Base-by-base conservation (phyloP, 1,139 yeast species). In the Yamadazyma atmosphaerica region DNA sequence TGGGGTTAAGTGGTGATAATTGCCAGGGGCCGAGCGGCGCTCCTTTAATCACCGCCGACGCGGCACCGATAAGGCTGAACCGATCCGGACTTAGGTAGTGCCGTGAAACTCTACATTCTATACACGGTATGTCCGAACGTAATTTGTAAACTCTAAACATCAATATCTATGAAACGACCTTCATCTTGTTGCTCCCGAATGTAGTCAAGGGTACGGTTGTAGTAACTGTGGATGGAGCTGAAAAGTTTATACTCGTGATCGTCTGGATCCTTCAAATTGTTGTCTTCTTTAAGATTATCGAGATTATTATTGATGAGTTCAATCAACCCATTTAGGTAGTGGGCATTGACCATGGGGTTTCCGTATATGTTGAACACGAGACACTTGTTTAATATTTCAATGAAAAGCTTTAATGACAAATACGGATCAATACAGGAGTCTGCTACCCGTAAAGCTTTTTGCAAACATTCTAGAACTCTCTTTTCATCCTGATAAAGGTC, bases 341-440 rank as follows among this genome's bases (percentile, higher is more conserved):
- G 77, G 27, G 81, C 72, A 33, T 86, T 86, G 35, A 88, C 79
- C 38, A 81, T 72, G 31, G 75, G 77, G 47, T 84, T 86, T 5
- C 95, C 96, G 50, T 87, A 92, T 45, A 87, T 83, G 58, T 85
- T 84, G 60, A 84, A 92, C 52, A 88, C 86, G 29, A 90, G 63
- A 49, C 95, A 88, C 43, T 90, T 77, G 64, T 88, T 88, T 47
- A 92, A 70, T 17, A 92, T 87, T 63, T 92, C 98, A 36, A 92
- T 83, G 66, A 92, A 90, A 41, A 92, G 68, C 59, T 87, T 90
- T 35, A 86, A 71, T 26, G 90, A 82, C 11, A 81, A 83, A 45
- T 79, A 82, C 3, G 84, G 80, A 53, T 88, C 98, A 83, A 92
- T 83, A 46, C 95, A 86, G 11, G 95, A 86, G 59, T 92, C 98